A percentile compares a stretch with the other conserved stretches of the same genome.
These are phyloP conservation scores for Paramecium sonneborni DNA, from an alignment of 73 alveolate species.

Conservation along the genomic window DNA sequence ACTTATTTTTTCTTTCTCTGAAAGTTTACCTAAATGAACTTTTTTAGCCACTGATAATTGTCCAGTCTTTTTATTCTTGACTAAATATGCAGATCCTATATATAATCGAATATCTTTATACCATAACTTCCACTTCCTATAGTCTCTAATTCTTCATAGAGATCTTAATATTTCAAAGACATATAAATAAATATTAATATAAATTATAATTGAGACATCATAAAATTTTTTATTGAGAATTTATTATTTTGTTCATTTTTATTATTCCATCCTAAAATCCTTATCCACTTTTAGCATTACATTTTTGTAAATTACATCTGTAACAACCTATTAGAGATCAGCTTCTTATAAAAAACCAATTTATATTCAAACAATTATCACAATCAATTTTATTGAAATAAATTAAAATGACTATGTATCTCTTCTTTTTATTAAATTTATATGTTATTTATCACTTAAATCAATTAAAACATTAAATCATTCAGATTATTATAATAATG, in stretches of 20 bases:
- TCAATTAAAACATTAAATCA: too few relatives aligned
- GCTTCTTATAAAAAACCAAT: not conserved
- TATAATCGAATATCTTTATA: not conserved
- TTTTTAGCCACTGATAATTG: constrained; percentile 79
- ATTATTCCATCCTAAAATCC: too few relatives aligned
- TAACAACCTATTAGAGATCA: not conserved
- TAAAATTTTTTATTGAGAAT: not conserved
- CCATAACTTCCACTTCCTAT: constrained; percentile 84
- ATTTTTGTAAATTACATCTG: not conserved
- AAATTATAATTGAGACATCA: not conserved
- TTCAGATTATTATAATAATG: too few relatives aligned
- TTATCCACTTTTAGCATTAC: not conserved
- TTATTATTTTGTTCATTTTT: not conserved
- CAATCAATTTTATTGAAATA: not conserved
- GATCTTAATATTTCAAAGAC: not conserved
- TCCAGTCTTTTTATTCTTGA: constrained; percentile 62
- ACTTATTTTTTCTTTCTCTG: constrained; percentile 74
- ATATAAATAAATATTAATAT: not conserved
- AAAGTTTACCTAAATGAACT: constrained; percentile 73
- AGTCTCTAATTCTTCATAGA: constrained; percentile 57
- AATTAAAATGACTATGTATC: not conserved
- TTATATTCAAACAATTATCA: too few relatives aligned
- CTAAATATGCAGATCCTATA: constrained; percentile 78
- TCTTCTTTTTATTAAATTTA: too few relatives aligned
- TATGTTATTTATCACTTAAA: too few relatives aligned